Conservation (phyloP, 2,329 filamentous ascomycete species). For the Aspergillus brunneoviolaceus region DNA sequence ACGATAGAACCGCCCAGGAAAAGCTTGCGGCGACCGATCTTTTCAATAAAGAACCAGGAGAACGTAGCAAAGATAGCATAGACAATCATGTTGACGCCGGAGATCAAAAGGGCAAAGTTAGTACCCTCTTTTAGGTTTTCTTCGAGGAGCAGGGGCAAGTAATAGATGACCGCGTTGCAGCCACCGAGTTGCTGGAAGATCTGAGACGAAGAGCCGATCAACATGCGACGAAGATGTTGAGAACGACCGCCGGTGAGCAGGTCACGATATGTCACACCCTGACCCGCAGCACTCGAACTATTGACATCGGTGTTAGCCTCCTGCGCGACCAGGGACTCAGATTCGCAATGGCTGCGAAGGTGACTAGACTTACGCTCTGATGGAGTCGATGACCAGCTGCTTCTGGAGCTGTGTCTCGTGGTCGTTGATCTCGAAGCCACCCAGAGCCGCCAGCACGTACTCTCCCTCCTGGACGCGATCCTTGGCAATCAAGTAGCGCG, state of each 20-base stretch:
- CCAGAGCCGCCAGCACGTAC: constrained; percentile 53
- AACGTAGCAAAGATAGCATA: constrained; percentile 44
- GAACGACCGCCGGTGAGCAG: constrained; percentile 40
- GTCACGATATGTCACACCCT: constrained; percentile 48
- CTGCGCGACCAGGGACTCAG: constrained; percentile 12
- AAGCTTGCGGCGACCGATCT: constrained; percentile 48
- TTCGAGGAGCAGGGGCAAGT: constrained; percentile 50
- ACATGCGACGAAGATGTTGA: constrained; percentile 42
- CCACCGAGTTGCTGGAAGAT: constrained; percentile 52
- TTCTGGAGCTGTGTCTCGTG: constrained; percentile 60
- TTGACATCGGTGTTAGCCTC: constrained; percentile 32
- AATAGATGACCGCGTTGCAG: constrained; percentile 53
- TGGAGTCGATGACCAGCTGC: constrained; percentile 68
- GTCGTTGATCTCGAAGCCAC: constrained; percentile 50
- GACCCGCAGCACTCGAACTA: constrained; percentile 58
- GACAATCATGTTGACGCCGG: constrained; percentile 54
- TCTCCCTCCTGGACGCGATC: constrained; percentile 49
- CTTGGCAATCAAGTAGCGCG: constrained; percentile 47
- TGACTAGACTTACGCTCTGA: constrained; percentile 53
- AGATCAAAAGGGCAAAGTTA: constrained; percentile 52
- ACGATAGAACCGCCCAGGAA: constrained; percentile 42
- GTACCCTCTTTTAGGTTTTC: constrained; percentile 42
- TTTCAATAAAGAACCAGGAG: constrained; percentile 52
- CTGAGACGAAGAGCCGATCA: constrained; percentile 42
- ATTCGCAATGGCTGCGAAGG: neutral